Conservation (phyloP, 2,329 filamentous ascomycete species). For the Alternaria conjuncta region DNA sequence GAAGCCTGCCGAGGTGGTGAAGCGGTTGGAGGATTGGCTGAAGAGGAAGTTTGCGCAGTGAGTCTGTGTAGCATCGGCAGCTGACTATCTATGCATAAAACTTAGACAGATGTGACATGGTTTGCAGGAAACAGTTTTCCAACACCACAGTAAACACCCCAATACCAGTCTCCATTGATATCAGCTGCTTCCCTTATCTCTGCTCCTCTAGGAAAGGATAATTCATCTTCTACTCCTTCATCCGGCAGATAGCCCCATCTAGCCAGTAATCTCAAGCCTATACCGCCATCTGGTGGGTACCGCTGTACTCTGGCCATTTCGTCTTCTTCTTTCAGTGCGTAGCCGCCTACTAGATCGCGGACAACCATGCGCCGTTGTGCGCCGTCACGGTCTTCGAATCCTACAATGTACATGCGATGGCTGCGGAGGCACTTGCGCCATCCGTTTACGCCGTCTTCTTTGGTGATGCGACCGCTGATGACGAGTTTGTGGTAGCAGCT, state of each 20-base stretch:
- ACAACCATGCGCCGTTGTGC: constrained; percentile 73
- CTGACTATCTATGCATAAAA: neutral
- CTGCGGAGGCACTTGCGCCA: constrained; percentile 83
- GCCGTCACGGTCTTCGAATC: constrained; percentile 72
- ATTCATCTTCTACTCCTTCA: constrained; percentile 70
- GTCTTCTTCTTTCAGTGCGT: constrained; percentile 68
- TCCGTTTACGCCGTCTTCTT: constrained; percentile 77
- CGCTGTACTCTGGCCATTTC: constrained; percentile 27
- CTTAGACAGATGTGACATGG: constrained; percentile 59
- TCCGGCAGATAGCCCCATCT: constrained; percentile 81
- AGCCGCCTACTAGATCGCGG: constrained; percentile 78
- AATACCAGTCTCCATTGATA: constrained; percentile 90
- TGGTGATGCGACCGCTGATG: constrained; percentile 67
- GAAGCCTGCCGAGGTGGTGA: constrained; percentile 39
- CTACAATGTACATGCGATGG: constrained; percentile 84
- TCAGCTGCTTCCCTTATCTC: constrained; percentile 84
- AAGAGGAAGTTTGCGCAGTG: constrained; percentile 15
- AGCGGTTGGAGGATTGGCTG: constrained; percentile 26
- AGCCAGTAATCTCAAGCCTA: constrained; percentile 68
- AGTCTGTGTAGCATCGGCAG: neutral
- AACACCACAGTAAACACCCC: constrained; percentile 81
- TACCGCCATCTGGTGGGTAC: constrained; percentile 79
- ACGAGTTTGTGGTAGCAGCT: constrained; percentile 77
- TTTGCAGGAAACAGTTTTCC: constrained; percentile 81
- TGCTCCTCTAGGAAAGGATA: constrained; percentile 82